Evolutionary conservation across 345 rosid species (phyloP).

Genomic region (Euphorbia peplus): DNA sequence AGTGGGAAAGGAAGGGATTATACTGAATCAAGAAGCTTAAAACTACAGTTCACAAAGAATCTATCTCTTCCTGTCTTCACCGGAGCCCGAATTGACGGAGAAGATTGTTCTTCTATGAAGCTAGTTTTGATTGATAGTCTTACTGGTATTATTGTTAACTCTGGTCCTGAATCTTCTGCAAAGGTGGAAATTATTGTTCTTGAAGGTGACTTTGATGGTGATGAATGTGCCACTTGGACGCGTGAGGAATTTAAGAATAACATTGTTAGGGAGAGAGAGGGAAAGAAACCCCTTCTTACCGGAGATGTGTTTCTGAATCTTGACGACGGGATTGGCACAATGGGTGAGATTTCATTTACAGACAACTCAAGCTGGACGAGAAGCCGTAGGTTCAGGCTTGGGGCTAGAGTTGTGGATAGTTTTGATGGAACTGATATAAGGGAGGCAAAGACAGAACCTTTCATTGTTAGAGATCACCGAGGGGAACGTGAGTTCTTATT

Average conservation of each 20-base stretch:
- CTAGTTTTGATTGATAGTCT: conserved; percentile 65
- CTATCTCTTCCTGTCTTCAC: conserved; percentile 91
- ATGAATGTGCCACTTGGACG: conserved; percentile 64
- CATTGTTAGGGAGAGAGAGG: conserved; percentile 91
- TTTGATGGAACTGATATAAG: conserved; percentile 52
- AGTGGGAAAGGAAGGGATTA: conserved; percentile 58
- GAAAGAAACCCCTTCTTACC: conserved; percentile 85
- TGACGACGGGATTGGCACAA: conserved; percentile 56
- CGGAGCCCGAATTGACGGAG: conserved; percentile 90
- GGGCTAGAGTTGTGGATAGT: conserved; percentile 68
- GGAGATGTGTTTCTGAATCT: conserved; percentile 74
- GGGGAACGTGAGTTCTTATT: conserved; percentile 79
- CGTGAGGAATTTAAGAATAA: conserved; percentile 76
- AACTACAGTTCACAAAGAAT: conserved; percentile 60
- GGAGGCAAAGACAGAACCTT: conserved; percentile 89
- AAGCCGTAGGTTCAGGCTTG: conserved; percentile 93
- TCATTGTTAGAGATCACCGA: conserved; percentile 95
- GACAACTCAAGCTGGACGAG: conserved; percentile 99
- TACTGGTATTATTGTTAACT: conserved; percentile 52
- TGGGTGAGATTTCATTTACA: conserved; percentile 80
- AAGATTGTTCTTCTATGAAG: conserved; percentile 57
- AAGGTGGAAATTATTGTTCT: conserved; percentile 84
- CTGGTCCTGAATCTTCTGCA: conserved; percentile 68
- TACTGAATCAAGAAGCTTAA: conserved; percentile 59
- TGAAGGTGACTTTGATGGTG: conserved; percentile 88